phyloP scores from a whole-genome alignment of 345 rosid genomes.

The Trapa incisa region DNA sequence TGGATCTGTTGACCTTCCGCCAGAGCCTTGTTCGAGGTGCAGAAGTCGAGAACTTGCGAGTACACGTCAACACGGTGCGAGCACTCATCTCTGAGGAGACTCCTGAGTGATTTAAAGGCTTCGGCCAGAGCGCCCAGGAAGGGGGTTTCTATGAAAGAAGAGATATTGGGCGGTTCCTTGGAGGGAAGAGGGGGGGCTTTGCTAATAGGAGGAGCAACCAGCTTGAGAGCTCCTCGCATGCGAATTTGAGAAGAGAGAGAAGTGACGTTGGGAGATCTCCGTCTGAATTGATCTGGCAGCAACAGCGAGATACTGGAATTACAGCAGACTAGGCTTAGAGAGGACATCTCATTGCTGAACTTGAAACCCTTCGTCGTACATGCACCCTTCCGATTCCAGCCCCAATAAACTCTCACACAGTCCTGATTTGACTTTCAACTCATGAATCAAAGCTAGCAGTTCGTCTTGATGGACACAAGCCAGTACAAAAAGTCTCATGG shows the following conservation, averaged over 20 bases:
- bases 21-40: constrained; percentile 10
- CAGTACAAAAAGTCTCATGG: too few relatives aligned
- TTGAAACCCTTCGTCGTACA: too few relatives aligned
- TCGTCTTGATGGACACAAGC: too few relatives aligned
- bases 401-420: too few relatives aligned
- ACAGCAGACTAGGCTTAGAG: not conserved
- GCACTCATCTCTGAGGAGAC: constrained; percentile 1
- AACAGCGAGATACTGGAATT: not conserved
- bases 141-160: not conserved
- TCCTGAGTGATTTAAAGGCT: constrained; percentile 5
- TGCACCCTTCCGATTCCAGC: too few relatives aligned
- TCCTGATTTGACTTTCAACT: too few relatives aligned
- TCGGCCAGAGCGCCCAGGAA: constrained; percentile 1
- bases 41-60: constrained; percentile 10
- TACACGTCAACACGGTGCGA: not conserved
- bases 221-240: not conserved
- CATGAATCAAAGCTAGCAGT: too few relatives aligned
- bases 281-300: not conserved
- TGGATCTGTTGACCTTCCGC: constrained; percentile 16
- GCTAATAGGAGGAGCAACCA: not conserved
- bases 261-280: not conserved
- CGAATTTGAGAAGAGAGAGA: not conserved
- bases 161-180: not conserved
- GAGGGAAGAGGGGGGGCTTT: not conserved
- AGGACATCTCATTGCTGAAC: not conserved